Percentiles rank a stretch among this genome's conserved stretches.
Conservation (phyloP, 2,329 filamentous ascomycete species). For the Zarea fungicola region DNA sequence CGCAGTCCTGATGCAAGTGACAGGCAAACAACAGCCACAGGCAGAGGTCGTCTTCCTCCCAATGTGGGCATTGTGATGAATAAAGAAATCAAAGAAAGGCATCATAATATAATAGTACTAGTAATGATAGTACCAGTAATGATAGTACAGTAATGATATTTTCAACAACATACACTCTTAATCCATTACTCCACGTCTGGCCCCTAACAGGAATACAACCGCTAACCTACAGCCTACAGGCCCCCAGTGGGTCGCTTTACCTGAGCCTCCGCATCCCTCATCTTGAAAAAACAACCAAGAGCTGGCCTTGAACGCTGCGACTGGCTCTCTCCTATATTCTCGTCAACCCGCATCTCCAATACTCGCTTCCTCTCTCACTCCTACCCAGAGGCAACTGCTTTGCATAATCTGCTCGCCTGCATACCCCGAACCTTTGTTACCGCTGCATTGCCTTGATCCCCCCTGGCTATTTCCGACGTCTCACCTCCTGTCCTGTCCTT, state of each 20-base stretch:
- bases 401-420: neutral
- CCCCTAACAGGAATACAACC: neutral
- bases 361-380: conserved; percentile 9
- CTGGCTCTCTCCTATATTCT: conserved; percentile 10
- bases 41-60: neutral
- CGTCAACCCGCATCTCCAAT: conserved; percentile 11
- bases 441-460: neutral
- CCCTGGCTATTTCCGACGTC: neutral
- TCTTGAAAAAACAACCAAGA: conserved; percentile 13
- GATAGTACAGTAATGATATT: no score
- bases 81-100: neutral
- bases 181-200: no score
- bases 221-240: neutral
- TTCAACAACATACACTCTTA: no score
- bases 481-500: conserved; percentile 9
- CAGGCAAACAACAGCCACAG: neutral
- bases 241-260: conserved; percentile 13
- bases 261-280: conserved; percentile 15
- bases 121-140: no score
- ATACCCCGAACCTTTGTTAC: neutral
- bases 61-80: neutral
- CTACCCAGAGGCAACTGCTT: conserved; percentile 6
- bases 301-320: conserved; percentile 7
- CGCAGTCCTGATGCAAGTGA: conserved; percentile 6
- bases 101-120: no score